Percentiles rank a stretch among this genome's conserved stretches.
phyloP scores from a whole-genome alignment of 2,329 filamentous ascomycete species.

The Fusarium neocosmosporiellum region DNA sequence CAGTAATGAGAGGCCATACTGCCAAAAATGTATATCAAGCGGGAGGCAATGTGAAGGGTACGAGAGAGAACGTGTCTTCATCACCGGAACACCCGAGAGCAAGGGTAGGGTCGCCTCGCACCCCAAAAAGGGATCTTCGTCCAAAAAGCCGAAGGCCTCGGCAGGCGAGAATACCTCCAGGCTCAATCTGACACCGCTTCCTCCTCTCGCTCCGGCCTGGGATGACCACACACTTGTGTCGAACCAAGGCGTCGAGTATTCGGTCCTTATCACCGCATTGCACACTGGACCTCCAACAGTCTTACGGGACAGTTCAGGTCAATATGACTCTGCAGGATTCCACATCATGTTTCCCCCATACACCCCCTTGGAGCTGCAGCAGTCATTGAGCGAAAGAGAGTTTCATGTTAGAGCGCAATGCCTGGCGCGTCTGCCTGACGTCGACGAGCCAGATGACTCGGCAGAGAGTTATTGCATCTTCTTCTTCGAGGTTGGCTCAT shows the following conservation, averaged over 20 bases:
- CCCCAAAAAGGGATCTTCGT: constrained; percentile 55
- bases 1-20: constrained; percentile 70
- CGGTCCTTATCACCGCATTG: constrained; percentile 58
- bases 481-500: constrained; percentile 62
- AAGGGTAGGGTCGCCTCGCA: constrained; percentile 68
- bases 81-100: constrained; percentile 67
- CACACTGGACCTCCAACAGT: constrained; percentile 55
- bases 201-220: constrained; percentile 63
- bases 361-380: constrained; percentile 51
- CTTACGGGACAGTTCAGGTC: constrained; percentile 40
- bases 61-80: constrained; percentile 71
- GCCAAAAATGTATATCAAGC: constrained; percentile 69
- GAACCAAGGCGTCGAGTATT: constrained; percentile 50
- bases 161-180: constrained; percentile 34
- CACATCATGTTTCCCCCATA: constrained; percentile 55
- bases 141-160: constrained; percentile 48
- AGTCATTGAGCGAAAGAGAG: constrained; percentile 48
- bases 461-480: constrained; percentile 61
- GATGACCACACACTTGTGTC: constrained; percentile 58
- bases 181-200: constrained; percentile 48
- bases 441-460: constrained; percentile 43
- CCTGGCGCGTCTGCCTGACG: constrained; percentile 54
- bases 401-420: constrained; percentile 58
- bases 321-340: constrained; percentile 43
- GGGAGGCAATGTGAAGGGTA: constrained; percentile 71